Percentiles rank a stretch among this genome's conserved stretches.
These are phyloP conservation scores for Chaetoceros tenuissimus DNA, from an alignment of 108 stramenopile genomes.

Conservation along the genomic window DNA sequence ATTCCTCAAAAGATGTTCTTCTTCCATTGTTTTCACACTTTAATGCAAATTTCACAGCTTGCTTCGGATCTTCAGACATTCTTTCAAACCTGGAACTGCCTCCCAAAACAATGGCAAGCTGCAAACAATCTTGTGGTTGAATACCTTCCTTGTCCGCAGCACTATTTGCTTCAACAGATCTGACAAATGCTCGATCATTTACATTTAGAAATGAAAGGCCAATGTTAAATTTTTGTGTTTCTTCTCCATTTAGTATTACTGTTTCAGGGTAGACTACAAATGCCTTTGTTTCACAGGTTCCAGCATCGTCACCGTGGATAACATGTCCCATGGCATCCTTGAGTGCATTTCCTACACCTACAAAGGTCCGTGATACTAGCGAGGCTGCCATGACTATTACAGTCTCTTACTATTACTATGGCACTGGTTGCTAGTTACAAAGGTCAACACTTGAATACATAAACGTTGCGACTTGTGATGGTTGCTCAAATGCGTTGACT, in stretches of 20 bases:
- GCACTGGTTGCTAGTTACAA: too few relatives aligned
- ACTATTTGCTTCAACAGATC: slow-evolving; percentile 36
- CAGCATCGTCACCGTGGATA: slow-evolving; percentile 37
- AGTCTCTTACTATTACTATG: too few relatives aligned
- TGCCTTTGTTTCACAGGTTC: slow-evolving; percentile 20
- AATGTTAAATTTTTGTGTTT: slow-evolving; percentile 13
- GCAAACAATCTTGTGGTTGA: slow-evolving; percentile 56
- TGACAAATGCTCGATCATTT: slow-evolving; percentile 69
- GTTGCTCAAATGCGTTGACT: too few relatives aligned
- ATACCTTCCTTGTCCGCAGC: slow-evolving; percentile 49
- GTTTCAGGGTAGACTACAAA: slow-evolving; percentile 33
- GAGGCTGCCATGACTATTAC: too few relatives aligned
- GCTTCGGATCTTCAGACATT: background rate
- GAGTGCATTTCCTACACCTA: slow-evolving; percentile 9
- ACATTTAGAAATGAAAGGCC: slow-evolving; percentile 77
- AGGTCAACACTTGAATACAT: too few relatives aligned
- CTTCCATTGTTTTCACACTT: slow-evolving; percentile 29
- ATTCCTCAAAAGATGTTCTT: slow-evolving; percentile 57
- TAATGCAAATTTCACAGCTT: background rate
- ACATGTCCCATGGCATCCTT: slow-evolving; percentile 35
- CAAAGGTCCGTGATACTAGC: background rate
- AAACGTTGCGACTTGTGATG: too few relatives aligned
- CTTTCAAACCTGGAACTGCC: slow-evolving; percentile 1
- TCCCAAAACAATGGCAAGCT: slow-evolving; percentile 64
- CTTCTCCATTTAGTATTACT: slow-evolving; percentile 10